Evolutionary conservation across 257 asterid genomes (phyloP).

Genomic region (Fraxinus americana): DNA sequence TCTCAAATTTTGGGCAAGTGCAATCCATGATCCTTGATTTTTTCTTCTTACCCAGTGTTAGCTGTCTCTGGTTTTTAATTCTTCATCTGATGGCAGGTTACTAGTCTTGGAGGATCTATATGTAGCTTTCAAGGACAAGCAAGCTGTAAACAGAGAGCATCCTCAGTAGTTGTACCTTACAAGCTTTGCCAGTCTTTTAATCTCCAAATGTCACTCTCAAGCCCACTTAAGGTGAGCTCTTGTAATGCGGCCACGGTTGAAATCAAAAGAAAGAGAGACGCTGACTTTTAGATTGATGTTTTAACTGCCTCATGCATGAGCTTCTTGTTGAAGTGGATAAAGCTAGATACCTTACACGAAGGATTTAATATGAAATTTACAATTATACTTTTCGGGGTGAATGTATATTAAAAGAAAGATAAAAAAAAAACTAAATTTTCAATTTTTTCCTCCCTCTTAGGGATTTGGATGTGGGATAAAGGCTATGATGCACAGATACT

Average conservation of each 20-base stretch:
- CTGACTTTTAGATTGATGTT: too few species aligned
- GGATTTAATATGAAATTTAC: too few species aligned
- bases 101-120: conserved; percentile 87
- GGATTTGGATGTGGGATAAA: too few species aligned
- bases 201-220: conserved; percentile 69
- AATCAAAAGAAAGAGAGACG: background rate
- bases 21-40: background rate
- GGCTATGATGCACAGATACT: too few species aligned
- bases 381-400: too few species aligned
- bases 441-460: too few species aligned
- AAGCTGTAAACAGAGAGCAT: conserved; percentile 73
- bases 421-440: too few species aligned
- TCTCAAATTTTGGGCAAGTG: background rate
- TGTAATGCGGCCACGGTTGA: conserved; percentile 10
- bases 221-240: conserved; percentile 77
- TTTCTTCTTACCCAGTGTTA: background rate
- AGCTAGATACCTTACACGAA: too few species aligned
- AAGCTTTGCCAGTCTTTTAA: conserved; percentile 83
- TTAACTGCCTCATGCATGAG: too few species aligned
- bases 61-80: conserved; percentile 17
- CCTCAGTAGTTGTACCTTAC: conserved; percentile 65
- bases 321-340: too few species aligned
- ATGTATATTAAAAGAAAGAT: too few species aligned
- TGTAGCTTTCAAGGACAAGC: conserved; percentile 99
- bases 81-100: conserved; percentile 54